Base-by-base conservation (phyloP, 2,329 filamentous ascomycete species). In the Davidsoniella virescens region DNA sequence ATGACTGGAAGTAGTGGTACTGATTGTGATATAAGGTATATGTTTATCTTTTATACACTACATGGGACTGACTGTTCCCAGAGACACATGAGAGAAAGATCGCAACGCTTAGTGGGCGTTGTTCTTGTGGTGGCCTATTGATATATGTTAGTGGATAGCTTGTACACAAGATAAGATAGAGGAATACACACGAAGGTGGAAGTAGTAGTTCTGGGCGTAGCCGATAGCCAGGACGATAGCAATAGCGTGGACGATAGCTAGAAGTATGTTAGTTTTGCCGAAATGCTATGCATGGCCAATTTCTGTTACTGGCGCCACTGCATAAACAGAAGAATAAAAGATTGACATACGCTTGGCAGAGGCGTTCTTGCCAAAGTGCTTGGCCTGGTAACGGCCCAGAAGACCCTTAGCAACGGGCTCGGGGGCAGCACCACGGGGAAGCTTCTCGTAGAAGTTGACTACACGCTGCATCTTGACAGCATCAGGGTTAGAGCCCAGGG, bases 181-280 rank as follows among this genome's bases (percentile, higher is more conserved):
- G 10, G 6, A 3, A 12, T n/a, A 80, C 86, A 70, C 81, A 98
- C 92, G 87, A 63, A 98, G 78, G 72, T 98, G 93, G 85, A 94
- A 96, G 79, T 98, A 96, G 82, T 98, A 98, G 74, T 94, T 88
- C 73, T 96, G 87, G 61, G 84, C 84, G 70, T 98, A 98, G 62
- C 92, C 90, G 59, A 96, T 65, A 58, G 78, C 69, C 57, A 94
- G 70, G 55, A 98, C 71, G 64, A 78, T 73, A 59, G 76, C 80
- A 61, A 98, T 82, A 61, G 80, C 75, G 69, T 98, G 92, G 61
- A 94, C 74, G 63, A 98, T 78, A 57, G 92, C 92, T 98, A 50
- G 16, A 46, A 12, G 17, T 20, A 33, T 55, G 64, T 50, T 52
- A 51, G 17, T 23, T 16, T 18, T 47, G 17, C 7, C 6, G 18